phyloP scores from a whole-genome alignment of 2,329 filamentous ascomycete species.

The Penicillium polonicum region DNA sequence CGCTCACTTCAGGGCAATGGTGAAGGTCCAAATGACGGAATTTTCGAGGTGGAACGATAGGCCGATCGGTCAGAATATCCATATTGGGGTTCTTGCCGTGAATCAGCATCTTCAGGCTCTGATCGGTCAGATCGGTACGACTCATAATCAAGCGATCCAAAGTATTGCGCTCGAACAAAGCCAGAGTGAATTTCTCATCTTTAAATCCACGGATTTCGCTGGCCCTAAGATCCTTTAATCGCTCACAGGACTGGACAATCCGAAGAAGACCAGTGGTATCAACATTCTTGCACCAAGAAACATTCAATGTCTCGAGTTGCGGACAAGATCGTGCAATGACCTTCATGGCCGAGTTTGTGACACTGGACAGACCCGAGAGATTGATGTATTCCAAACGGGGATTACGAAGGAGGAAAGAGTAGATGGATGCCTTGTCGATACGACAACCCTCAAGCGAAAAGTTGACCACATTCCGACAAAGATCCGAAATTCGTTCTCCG shows the following conservation, averaged over 20 bases:
- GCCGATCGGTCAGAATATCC: constrained; percentile 74
- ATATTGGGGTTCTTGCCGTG: constrained; percentile 74
- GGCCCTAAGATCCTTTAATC: constrained; percentile 74
- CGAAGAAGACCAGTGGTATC: constrained; percentile 72
- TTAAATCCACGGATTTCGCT: constrained; percentile 80
- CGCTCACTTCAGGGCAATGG: constrained; percentile 72
- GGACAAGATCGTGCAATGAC: constrained; percentile 80
- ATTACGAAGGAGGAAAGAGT: constrained; percentile 79
- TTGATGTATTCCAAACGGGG: constrained; percentile 78
- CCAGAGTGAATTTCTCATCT: constrained; percentile 66
- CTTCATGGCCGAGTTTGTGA: constrained; percentile 80
- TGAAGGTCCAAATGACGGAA: constrained; percentile 84
- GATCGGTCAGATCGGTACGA: constrained; percentile 73
- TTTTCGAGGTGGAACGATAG: constrained; percentile 72
- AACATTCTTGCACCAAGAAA: constrained; percentile 90
- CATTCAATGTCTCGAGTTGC: constrained; percentile 77
- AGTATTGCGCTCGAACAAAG: constrained; percentile 75
- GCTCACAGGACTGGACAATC: constrained; percentile 70
- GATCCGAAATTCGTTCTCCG: constrained; percentile 66
- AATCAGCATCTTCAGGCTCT: constrained; percentile 69
- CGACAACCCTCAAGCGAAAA: constrained; percentile 86
- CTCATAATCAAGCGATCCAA: constrained; percentile 80
- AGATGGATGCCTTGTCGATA: constrained; percentile 74
- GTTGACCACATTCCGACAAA: constrained; percentile 82
- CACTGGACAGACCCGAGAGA: constrained; percentile 71